These are phyloP conservation scores for Teunomyces barrocoloradensis DNA, from an alignment of 805 yeast genomes.

Conservation along the genomic window DNA sequence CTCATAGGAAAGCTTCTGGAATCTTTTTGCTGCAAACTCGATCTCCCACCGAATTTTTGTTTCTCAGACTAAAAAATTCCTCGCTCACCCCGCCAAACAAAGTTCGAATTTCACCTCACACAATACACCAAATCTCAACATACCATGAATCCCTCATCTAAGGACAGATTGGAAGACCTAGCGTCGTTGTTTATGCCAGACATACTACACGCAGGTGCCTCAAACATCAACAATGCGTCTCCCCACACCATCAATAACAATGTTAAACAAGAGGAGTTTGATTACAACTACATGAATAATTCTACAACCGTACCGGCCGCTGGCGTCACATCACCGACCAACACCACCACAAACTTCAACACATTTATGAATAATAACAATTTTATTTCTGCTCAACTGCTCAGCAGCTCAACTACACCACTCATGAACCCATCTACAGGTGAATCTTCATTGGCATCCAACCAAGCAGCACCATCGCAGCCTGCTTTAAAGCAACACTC, in stretches of 20 bases:
- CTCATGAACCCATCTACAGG: not conserved
- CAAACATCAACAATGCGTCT: conserved; percentile 7
- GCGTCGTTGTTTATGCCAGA: conserved; percentile 43
- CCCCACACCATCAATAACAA: conserved; percentile 3
- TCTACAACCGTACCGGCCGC: not conserved
- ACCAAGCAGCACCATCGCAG: not conserved
- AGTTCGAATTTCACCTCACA: not conserved
- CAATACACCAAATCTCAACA: not conserved
- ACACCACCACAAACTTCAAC: conserved; percentile 13
- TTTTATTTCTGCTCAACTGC: conserved; percentile 9
- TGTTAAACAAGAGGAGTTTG: conserved; percentile 14
- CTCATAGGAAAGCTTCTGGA: not conserved
- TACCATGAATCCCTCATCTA: not conserved
- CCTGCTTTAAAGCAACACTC: conserved; percentile 5
- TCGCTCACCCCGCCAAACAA: conserved; percentile 5
- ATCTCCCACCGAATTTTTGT: not conserved
- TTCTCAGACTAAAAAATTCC: not conserved
- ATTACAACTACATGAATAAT: conserved; percentile 3
- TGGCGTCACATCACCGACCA: conserved; percentile 2
- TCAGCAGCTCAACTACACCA: not conserved
- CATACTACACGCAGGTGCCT: conserved; percentile 26
- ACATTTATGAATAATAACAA: conserved; percentile 22
- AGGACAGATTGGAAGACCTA: conserved; percentile 33
- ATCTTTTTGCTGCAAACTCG: conserved; percentile 3
- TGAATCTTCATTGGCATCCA: not conserved